Conservation (phyloP, 441 rosid species). For the Euphorbia schlechtendalii region DNA sequence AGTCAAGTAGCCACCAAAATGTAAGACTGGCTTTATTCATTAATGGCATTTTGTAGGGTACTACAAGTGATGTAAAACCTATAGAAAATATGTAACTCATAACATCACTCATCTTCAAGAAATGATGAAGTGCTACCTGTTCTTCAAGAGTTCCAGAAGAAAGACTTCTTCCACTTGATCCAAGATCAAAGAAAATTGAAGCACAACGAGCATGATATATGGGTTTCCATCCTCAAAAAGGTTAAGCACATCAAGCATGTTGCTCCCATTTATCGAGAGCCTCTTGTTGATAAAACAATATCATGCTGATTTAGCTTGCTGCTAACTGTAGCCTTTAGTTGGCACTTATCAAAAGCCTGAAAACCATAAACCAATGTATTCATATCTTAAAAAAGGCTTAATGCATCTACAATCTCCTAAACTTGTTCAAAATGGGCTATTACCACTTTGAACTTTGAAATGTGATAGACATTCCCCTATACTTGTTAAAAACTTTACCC, state of each 20-base stretch:
- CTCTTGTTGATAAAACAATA: no score
- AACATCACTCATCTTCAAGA: slow-evolving; percentile 89
- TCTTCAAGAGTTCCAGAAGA: slow-evolving; percentile 68
- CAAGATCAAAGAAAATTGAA: slow-evolving; percentile 94
- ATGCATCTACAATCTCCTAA: no score
- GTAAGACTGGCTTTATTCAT: neutral
- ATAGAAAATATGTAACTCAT: slow-evolving; percentile 11
- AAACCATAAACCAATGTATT: slow-evolving; percentile 17
- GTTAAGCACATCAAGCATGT: no score
- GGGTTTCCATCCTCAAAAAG: no score
- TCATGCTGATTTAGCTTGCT: slow-evolving; percentile 56
- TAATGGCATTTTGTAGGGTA: neutral
- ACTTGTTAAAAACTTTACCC: no score
- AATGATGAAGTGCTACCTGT: slow-evolving; percentile 48
- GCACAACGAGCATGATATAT: no score
- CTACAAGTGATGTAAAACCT: neutral
- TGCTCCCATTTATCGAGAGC: no score
- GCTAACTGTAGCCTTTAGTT: slow-evolving; percentile 63
- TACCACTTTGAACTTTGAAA: no score
- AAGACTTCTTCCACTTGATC: slow-evolving; percentile 92
- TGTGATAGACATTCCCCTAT: no score
- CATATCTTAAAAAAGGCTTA: no score
- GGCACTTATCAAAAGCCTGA: slow-evolving; percentile 85
- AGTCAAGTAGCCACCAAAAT: neutral
- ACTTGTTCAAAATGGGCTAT: no score